These are phyloP conservation scores for Gynochthodes officinalis DNA, from an alignment of 257 asterid genomes.

Conservation along the genomic window DNA sequence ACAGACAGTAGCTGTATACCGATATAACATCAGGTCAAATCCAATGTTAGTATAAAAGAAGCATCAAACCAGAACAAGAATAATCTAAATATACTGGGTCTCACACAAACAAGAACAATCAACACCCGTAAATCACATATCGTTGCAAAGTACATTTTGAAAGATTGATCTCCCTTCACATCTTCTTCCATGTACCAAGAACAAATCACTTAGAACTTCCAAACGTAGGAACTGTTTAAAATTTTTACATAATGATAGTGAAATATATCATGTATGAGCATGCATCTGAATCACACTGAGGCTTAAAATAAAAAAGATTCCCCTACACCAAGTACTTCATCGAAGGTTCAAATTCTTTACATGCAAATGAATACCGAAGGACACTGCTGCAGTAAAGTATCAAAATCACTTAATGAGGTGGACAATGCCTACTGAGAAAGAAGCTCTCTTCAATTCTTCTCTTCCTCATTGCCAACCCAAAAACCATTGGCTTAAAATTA, in stretches of 20 bases:
- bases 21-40: not conserved
- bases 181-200: not conserved
- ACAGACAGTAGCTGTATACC: slow-evolving; percentile 11
- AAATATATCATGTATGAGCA: not conserved
- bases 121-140: not conserved
- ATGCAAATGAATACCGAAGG: not conserved
- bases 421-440: not conserved
- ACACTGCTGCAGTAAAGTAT: not conserved
- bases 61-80: not conserved
- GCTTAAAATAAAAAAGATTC: not conserved
- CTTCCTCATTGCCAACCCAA: too few relatives aligned
- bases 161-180: too few relatives aligned
- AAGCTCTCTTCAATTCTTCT: not conserved
- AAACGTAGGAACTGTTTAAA: not conserved
- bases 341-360: not conserved
- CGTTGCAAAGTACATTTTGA: not conserved
- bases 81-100: not conserved
- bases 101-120: not conserved
- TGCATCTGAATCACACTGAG: not conserved
- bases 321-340: not conserved
- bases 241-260: not conserved
- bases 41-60: not conserved
- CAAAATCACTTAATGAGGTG: not conserved
- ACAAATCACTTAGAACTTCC: not conserved
- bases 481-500: too few relatives aligned